Percentiles rank a stretch among this genome's conserved stretches.
phyloP scores from a whole-genome alignment of 208 protist species.

The Trypanosoma grayi region DNA sequence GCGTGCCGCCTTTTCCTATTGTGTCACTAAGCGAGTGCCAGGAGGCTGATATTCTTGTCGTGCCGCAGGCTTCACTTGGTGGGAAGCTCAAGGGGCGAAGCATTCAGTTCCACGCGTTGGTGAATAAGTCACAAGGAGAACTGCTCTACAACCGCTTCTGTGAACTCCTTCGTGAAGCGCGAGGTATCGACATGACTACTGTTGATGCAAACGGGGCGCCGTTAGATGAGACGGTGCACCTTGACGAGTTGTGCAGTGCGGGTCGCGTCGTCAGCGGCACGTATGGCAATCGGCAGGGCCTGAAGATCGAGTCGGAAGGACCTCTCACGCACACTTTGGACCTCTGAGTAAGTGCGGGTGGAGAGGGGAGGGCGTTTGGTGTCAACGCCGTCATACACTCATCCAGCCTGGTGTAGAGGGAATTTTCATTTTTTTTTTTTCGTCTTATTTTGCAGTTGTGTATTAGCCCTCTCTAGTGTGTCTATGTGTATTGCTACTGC shows the following conservation, averaged over 20 bases:
- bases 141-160: conserved; percentile 65
- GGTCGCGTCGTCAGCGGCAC: conserved; percentile 70
- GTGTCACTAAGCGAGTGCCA: conserved; percentile 44
- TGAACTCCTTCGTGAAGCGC: conserved; percentile 44
- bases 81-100: conserved; percentile 81
- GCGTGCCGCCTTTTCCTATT: conserved; percentile 17
- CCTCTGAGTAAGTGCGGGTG: too few relatives aligned
- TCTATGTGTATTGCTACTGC: not conserved
- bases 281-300: conserved; percentile 81
- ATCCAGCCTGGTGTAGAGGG: too few relatives aligned
- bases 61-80: conserved; percentile 86
- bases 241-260: conserved; percentile 38
- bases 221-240: conserved; percentile 4
- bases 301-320: conserved; percentile 71
- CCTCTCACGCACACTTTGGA: conserved; percentile 86
- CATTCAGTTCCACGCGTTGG: conserved; percentile 78
- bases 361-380: too few relatives aligned
- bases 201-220: conserved; percentile 57
- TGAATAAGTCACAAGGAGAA: conserved; percentile 52
- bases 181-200: conserved; percentile 37
- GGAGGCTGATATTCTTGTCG: conserved; percentile 69
- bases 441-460: not conserved
- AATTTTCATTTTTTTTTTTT: conserved; percentile 10
- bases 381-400: too few relatives aligned
- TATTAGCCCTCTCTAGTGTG: not conserved